Evolutionary conservation across 345 rosid genomes (phyloP), one percentile per base, ranked within the genome.

Genomic region (Eucalyptus albens): DNA sequence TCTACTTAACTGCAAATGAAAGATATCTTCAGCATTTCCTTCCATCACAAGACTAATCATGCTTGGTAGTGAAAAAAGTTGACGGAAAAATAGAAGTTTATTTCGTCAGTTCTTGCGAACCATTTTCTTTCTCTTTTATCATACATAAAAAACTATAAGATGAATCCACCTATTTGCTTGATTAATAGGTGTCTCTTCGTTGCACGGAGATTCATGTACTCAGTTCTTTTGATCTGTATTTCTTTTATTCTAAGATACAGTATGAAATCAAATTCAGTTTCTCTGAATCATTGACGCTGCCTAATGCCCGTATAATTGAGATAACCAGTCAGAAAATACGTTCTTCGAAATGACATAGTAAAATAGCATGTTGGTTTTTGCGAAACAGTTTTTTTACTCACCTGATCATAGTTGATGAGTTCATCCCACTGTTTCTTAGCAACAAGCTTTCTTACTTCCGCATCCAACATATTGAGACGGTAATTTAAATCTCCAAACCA

Each of bases 401-500:
- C 99, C 97, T 97, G 98, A 87, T 98, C 99, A 90, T 90, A 89
- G 94, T 94, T 91, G 90, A 95, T 90, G 29, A 98, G 98, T 88
- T 96, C 93, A 72, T 95, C 95, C 99, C 99, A 98, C 88, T 92
- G 91, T 92, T 94, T 94, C 89, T 91, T 91, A 53, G 97, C 93
- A 50, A 97, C 97, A 88, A 95, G 96, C 91, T 94, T 96, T 92
- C 99, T 93, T 85, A 96, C 95, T 60, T 96, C 97, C 29, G 94
- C 50, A 90, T 97, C 99, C 91, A 86, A 45, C 99, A 94, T 93
- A 89, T 95, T 95, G 89, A 98, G 94, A 86, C 99, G 96, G 90
- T 98, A 98, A 90, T 98, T 98, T 92, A 98, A 93, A 92, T 98
- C 99, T 37, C 99, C 99, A 44, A 98, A 98, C 99, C 99, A 98